phyloP scores from a whole-genome alignment of 192 early-diverging fungal species.

The Backusella sp. region DNA sequence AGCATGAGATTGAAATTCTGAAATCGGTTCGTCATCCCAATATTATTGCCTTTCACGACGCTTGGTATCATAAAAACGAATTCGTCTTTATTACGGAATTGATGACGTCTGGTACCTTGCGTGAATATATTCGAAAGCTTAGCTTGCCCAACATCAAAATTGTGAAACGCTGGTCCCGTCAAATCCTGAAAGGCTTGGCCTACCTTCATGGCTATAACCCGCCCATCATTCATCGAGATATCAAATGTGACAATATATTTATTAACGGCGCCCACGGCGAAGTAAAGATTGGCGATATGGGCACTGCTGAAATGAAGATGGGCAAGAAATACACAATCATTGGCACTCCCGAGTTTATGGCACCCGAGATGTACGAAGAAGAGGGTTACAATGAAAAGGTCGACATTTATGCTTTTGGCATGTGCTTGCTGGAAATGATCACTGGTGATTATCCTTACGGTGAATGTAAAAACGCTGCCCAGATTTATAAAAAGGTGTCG shows the following conservation, averaged over 20 bases:
- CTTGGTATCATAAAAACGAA: slow-evolving; percentile 61
- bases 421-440: slow-evolving; percentile 71
- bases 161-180: slow-evolving; percentile 77
- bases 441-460: slow-evolving; percentile 89
- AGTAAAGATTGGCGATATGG: slow-evolving; percentile 87
- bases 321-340: slow-evolving; percentile 85
- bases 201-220: slow-evolving; percentile 78
- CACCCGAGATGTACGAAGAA: slow-evolving; percentile 89
- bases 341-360: slow-evolving; percentile 86
- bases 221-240: slow-evolving; percentile 81
- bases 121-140: slow-evolving; percentile 72
- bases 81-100: slow-evolving; percentile 88
- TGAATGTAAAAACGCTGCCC: slow-evolving; percentile 83
- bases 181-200: slow-evolving; percentile 76
- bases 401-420: slow-evolving; percentile 89
- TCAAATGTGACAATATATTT: slow-evolving; percentile 82
- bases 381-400: slow-evolving; percentile 81
- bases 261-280: slow-evolving; percentile 88
- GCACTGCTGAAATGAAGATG: slow-evolving; percentile 83
- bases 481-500: slow-evolving; percentile 82
- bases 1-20: slow-evolving; percentile 65
- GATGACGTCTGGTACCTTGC: slow-evolving; percentile 86
- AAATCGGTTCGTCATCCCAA: slow-evolving; percentile 76
- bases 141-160: slow-evolving; percentile 72
- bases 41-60: slow-evolving; percentile 76